Base-by-base conservation (phyloP, 192 early-diverging fungal species). In the Dissophora globulifera region DNA sequence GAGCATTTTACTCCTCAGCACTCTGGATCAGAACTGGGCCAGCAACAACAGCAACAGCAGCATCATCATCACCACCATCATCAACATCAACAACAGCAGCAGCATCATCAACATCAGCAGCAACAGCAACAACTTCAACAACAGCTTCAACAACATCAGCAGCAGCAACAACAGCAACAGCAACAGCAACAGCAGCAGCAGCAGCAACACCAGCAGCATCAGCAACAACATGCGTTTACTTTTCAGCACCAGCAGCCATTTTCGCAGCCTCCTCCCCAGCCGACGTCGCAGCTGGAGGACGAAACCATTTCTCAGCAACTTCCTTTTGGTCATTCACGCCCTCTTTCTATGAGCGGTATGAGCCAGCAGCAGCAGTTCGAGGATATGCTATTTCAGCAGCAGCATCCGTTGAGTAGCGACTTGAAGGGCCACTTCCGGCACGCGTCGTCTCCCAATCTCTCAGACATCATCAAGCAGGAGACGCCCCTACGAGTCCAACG, bases 401-500 rank as follows among this genome's bases (percentile, higher is more conserved):
- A 65, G 23, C 50, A 58, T 19, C 52, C 67, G 9, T 15, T 80
- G 38, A 29, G 29, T 30, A 7, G 15, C n/a, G 54, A 63, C 26
- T 45, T 69, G 54, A 71, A 67, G 47, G 48, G 72, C 2, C 65
- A 78, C 54, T 62, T 67, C 17, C 42, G 70, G 25, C 63, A 70
- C 56, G 22, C 59, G 0, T 65, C 61, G 4, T 49, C 66, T 16
- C 69, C 72, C 30, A 76, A 76, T 40, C 46, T 76, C 17, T 67
- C 72, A 16, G 72, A 76, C 3, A 50, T 76, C 6, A 43, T 66
- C 31, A 65, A 68, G 35, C 62, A 57, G 31, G 63, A 67, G 47
- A 45, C 15, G 3, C 52, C 48, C 13, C 25, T 58, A 42, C 51
- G 41, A 7, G 5, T 50, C 20, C 69, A 67, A 35, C 63, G 66